Percentiles rank a stretch among this genome's conserved stretches.
These are phyloP conservation scores for Suhomyces guaymorum DNA, from an alignment of 1,139 yeast genomes.

Conservation along the genomic window DNA sequence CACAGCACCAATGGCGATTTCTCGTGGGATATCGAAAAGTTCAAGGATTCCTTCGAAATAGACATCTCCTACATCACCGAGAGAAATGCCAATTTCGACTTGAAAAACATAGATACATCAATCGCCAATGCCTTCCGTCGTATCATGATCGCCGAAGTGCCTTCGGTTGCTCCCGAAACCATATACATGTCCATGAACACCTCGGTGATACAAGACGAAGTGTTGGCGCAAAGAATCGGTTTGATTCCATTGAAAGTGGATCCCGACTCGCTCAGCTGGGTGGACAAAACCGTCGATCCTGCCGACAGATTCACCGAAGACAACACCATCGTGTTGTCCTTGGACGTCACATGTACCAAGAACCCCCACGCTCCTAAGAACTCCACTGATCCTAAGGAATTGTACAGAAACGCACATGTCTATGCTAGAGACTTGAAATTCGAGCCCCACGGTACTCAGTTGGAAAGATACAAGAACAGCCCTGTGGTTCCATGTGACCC, in stretches of 20 bases:
- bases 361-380: conserved; percentile 82
- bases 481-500: conserved; percentile 86
- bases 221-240: conserved; percentile 92
- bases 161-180: conserved; percentile 91
- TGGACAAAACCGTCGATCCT: conserved; percentile 64
- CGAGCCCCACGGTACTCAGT: conserved; percentile 89
- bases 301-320: conserved; percentile 76
- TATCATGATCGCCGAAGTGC: conserved; percentile 95
- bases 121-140: conserved; percentile 96
- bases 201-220: conserved; percentile 95
- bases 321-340: conserved; percentile 81
- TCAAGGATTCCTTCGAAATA: conserved; percentile 70
- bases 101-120: conserved; percentile 84
- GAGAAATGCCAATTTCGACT: conserved; percentile 81
- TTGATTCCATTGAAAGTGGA: conserved; percentile 85
- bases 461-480: conserved; percentile 60
- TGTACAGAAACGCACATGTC: conserved; percentile 80
- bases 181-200: conserved; percentile 92
- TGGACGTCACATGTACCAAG: conserved; percentile 80
- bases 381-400: conserved; percentile 77
- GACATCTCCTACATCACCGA: conserved; percentile 65
- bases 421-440: conserved; percentile 87
- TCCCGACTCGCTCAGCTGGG: conserved; percentile 85
- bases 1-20: conserved; percentile 61
- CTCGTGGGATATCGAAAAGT: conserved; percentile 84